A percentile compares a stretch with the other conserved stretches of the same genome.
These are phyloP conservation scores for Chondrostereum purpureum DNA, from an alignment of 1,284 basidiomycete genomes.

Conservation along the genomic window DNA sequence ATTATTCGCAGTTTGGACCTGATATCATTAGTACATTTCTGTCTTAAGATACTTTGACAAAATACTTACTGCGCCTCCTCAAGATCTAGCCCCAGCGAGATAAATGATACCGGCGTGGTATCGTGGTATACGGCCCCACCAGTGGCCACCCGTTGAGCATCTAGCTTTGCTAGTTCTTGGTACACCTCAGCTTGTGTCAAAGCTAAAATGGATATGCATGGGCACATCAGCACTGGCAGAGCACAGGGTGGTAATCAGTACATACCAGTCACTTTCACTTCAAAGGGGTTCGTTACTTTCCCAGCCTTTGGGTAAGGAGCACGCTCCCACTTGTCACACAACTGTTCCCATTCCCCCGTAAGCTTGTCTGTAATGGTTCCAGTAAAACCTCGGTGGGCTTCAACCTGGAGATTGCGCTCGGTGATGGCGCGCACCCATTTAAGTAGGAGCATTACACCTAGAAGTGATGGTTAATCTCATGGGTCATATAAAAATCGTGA, in stretches of 20 bases:
- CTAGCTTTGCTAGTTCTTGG: too few species aligned
- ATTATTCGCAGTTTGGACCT: too few species aligned
- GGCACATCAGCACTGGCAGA: too few species aligned
- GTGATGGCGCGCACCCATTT: neutral
- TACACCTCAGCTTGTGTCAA: too few species aligned
- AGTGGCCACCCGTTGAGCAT: too few species aligned
- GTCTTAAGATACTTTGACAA: too few species aligned
- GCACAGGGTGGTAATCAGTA: too few species aligned
- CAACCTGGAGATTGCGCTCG: neutral
- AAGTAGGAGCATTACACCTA: neutral
- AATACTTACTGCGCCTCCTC: constrained; percentile 1
- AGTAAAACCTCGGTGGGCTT: neutral
- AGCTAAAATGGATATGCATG: too few species aligned
- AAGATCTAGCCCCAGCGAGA: neutral
- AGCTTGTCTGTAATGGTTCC: neutral
- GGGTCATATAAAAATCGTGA: constrained; percentile 11
- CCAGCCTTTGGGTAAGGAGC: neutral
- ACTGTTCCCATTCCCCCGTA: neutral
- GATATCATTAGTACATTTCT: too few species aligned
- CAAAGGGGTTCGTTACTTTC: neutral
- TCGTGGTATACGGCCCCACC: too few species aligned
- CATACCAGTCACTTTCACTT: neutral
- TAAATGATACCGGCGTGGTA: neutral
- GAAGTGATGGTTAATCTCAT: constrained; percentile 6
- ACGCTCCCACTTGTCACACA: neutral